These are phyloP conservation scores for Mycena rebaudengoi DNA, from an alignment of 768 basidiomycete genomes.

Conservation along the genomic window DNA sequence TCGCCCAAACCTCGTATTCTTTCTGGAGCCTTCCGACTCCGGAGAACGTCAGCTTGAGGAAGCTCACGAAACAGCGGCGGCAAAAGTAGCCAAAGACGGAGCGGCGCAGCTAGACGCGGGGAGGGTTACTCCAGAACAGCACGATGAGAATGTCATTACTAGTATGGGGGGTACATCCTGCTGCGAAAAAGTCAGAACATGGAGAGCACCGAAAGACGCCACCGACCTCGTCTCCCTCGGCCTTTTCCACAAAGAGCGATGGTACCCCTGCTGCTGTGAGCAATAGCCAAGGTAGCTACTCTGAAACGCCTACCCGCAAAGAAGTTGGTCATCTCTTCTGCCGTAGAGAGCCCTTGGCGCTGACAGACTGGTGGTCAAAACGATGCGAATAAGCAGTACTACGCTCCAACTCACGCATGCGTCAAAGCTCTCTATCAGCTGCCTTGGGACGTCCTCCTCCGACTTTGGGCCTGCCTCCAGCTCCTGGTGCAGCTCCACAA, in stretches of 20 bases:
- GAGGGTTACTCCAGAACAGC: neutral
- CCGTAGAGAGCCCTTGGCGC: constrained; percentile 60
- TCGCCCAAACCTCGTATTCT: constrained; percentile 74
- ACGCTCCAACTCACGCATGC: constrained; percentile 42
- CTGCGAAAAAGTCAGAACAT: constrained; percentile 2
- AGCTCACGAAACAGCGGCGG: constrained; percentile 79
- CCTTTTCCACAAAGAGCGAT: constrained; percentile 66
- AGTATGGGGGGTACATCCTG: constrained; percentile 42
- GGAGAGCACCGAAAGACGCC: constrained; percentile 1
- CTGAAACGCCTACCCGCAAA: constrained; percentile 53
- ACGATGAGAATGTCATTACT: constrained; percentile 27
- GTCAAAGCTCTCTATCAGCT: constrained; percentile 56
- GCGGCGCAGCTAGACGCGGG: constrained; percentile 62
- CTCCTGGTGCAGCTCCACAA: constrained; percentile 54
- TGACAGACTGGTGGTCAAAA: constrained; percentile 25
- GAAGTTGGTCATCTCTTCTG: constrained; percentile 71
- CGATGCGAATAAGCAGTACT: neutral
- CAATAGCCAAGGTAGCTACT: neutral
- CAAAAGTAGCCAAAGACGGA: constrained; percentile 86
- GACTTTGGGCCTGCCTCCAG: constrained; percentile 55
- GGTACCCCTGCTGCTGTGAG: constrained; percentile 52
- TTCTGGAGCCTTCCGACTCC: constrained; percentile 72
- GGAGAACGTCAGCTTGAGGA: constrained; percentile 78
- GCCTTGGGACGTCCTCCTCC: constrained; percentile 50
- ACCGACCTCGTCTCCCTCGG: constrained; percentile 59